These are phyloP conservation scores for Aspergillus sclerotiicarbonarius DNA, from an alignment of 495 filamentous ascomycete genomes.

Conservation along the genomic window DNA sequence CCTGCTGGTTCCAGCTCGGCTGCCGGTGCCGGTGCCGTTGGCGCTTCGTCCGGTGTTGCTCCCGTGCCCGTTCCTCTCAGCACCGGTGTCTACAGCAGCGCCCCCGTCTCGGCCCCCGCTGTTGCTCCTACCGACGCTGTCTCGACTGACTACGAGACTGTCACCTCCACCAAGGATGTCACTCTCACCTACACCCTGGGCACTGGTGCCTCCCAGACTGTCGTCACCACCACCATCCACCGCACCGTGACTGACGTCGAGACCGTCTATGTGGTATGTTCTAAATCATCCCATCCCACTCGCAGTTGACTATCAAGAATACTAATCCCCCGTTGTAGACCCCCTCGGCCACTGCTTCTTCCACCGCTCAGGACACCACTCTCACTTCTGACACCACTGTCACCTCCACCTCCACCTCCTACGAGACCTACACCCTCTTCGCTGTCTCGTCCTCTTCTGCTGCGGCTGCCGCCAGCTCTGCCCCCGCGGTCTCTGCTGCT, in stretches of 20 bases:
- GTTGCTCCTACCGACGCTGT: conserved; percentile 3
- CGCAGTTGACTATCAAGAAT: too few relatives aligned
- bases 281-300: conserved; percentile 14
- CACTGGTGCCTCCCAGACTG: conserved; percentile 50
- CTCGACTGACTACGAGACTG: conserved; percentile 7
- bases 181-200: conserved; percentile 61
- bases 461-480: conserved; percentile 10
- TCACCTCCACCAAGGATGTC: conserved; percentile 34
- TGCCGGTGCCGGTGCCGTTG: not conserved
- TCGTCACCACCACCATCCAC: conserved; percentile 57
- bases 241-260: conserved; percentile 41
- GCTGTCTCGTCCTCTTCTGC: conserved; percentile 25
- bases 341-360: conserved; percentile 2
- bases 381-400: conserved; percentile 23
- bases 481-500: conserved; percentile 2
- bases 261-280: conserved; percentile 42
- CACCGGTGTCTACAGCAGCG: conserved; percentile 15
- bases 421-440: conserved; percentile 24
- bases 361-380: conserved; percentile 17
- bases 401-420: conserved; percentile 22
- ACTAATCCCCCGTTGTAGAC: conserved; percentile 5
- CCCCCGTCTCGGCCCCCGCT: not conserved
- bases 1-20: conserved; percentile 6
- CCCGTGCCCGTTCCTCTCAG: conserved; percentile 21
- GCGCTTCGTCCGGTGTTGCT: conserved; percentile 8